These are phyloP conservation scores for Periconia digitata DNA, from an alignment of 2,329 filamentous ascomycete genomes.

Conservation along the genomic window DNA sequence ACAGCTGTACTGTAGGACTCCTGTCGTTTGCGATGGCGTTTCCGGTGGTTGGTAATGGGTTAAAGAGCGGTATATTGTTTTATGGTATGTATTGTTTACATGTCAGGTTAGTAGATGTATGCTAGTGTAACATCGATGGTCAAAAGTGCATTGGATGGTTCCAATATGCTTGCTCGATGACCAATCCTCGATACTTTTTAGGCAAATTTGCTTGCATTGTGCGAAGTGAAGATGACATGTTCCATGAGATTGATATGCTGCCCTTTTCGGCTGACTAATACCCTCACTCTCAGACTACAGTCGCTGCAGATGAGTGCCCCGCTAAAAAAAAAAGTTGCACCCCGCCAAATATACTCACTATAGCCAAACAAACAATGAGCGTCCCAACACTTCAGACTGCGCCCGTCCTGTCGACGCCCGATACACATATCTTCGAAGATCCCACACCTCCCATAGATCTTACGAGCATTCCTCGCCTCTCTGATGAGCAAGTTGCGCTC, in stretches of 20 bases:
- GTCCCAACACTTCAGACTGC: constrained; percentile 40
- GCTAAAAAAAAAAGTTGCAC: constrained; percentile 9
- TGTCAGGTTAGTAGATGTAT: not conserved
- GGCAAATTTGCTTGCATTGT: no score
- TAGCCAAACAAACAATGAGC: constrained; percentile 25
- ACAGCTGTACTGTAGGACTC: not conserved
- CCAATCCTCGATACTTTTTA: no score
- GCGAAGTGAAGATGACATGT: no score
- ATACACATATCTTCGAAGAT: constrained; percentile 61
- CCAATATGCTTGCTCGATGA: no score
- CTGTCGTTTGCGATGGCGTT: not conserved
- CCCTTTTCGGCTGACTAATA: constrained; percentile 1
- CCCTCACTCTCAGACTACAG: not conserved
- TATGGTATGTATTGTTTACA: not conserved
- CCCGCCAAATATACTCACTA: constrained; percentile 2
- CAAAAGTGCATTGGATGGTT: no score
- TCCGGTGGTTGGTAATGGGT: not conserved
- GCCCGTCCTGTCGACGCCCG: constrained; percentile 65
- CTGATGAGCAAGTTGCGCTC: constrained; percentile 70
- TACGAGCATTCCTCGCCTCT: constrained; percentile 41
- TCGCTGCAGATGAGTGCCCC: not conserved
- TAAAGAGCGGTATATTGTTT: not conserved
- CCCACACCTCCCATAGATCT: constrained; percentile 47
- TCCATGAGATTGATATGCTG: not conserved
- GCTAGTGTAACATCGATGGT: not conserved